A percentile compares a stretch with the other conserved stretches of the same genome.
Conservation (phyloP, 305 asterid species). For the Fraxinus angustifolia region DNA sequence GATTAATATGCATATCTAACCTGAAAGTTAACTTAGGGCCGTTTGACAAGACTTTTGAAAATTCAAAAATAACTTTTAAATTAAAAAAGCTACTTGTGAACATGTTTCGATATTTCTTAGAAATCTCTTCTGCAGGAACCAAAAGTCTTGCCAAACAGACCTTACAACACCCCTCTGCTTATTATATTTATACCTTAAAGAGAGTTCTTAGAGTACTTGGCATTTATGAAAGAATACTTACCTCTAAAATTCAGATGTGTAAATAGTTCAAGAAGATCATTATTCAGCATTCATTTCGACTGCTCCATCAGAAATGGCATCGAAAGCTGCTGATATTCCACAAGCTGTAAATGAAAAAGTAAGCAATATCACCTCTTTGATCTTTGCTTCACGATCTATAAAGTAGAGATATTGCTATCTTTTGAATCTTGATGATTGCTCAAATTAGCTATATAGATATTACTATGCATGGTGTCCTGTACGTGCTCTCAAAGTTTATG, state of each 20-base stretch:
- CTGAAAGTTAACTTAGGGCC: neutral
- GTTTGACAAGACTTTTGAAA: neutral
- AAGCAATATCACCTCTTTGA: conserved; percentile 28
- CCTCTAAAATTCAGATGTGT: conserved; percentile 23
- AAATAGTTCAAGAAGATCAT: conserved; percentile 15
- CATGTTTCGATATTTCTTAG: neutral
- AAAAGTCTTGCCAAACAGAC: neutral
- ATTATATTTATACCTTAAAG: conserved; percentile 18
- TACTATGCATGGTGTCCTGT: neutral
- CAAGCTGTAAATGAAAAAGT: conserved; percentile 40
- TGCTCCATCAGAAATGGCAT: conserved; percentile 36
- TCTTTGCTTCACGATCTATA: conserved; percentile 5
- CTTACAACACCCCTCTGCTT: conserved; percentile 3
- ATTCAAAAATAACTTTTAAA: neutral
- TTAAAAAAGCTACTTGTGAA: conserved; percentile 31
- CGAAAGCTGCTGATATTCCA: conserved; percentile 39
- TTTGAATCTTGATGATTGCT: neutral
- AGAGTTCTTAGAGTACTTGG: neutral
- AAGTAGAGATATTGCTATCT: neutral
- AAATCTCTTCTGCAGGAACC: neutral
- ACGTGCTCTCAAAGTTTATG: neutral
- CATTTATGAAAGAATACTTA: conserved; percentile 15
- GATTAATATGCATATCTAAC: conserved; percentile 37
- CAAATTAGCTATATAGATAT: neutral
- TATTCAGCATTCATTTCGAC: conserved; percentile 21